These are phyloP conservation scores for Pichia exigua DNA, from an alignment of 805 yeast species.

Conservation along the genomic window DNA sequence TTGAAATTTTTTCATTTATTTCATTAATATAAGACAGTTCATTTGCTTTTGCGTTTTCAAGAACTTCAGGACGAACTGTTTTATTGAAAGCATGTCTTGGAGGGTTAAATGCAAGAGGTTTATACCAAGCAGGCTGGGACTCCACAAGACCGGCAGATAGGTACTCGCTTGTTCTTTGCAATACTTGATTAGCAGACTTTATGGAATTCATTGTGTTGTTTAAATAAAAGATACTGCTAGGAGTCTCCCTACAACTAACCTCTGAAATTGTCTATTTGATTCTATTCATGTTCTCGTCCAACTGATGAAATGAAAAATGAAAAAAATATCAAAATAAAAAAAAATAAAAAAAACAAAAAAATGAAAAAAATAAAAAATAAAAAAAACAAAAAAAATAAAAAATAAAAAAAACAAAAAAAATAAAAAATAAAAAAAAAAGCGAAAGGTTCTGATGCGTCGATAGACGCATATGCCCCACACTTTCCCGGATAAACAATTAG, in stretches of 20 bases:
- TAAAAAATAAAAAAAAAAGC: too few species aligned
- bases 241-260: background rate
- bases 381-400: background rate
- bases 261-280: background rate
- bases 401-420: too few species aligned
- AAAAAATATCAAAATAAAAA: background rate
- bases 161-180: constrained; percentile 74
- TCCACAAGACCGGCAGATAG: constrained; percentile 61
- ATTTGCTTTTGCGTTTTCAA: constrained; percentile 17
- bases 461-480: background rate
- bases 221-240: background rate
- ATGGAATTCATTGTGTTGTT: constrained; percentile 53
- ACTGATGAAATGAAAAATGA: background rate
- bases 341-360: too few species aligned
- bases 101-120: constrained; percentile 75
- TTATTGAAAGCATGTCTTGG: constrained; percentile 60
- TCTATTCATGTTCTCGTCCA: background rate
- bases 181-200: constrained; percentile 65
- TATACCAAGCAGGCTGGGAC: constrained; percentile 82
- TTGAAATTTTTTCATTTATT: constrained; percentile 6
- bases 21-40: constrained; percentile 16
- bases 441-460: background rate
- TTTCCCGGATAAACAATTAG: too few species aligned
- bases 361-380: too few species aligned
- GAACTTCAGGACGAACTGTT: constrained; percentile 28